These are phyloP conservation scores for Agaricales sp. DNA, from an alignment of 1,284 basidiomycete genomes.

Conservation along the genomic window DNA sequence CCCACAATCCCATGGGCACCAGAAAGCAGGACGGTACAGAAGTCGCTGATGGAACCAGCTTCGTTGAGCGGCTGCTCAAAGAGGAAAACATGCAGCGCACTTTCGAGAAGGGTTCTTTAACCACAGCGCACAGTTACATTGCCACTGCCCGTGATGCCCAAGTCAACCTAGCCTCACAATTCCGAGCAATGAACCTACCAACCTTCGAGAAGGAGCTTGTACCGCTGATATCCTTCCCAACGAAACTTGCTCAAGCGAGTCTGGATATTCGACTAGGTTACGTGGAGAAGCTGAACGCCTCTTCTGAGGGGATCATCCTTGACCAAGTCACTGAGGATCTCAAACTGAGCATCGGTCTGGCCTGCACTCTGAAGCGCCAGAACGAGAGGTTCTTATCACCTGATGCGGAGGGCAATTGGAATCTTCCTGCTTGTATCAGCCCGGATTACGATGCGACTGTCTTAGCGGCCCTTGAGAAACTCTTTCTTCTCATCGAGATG, in stretches of 20 bases:
- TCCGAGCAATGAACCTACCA: slow-evolving; percentile 82
- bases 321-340: slow-evolving; percentile 96
- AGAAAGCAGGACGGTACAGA: slow-evolving; percentile 25
- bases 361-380: slow-evolving; percentile 90
- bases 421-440: slow-evolving; percentile 78
- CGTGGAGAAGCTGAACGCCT: slow-evolving; percentile 78
- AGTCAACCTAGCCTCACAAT: slow-evolving; percentile 65
- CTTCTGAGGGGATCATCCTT: slow-evolving; percentile 80
- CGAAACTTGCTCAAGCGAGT: slow-evolving; percentile 87
- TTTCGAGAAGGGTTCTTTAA: slow-evolving; percentile 90
- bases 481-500: slow-evolving; percentile 93
- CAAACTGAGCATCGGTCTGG: slow-evolving; percentile 85
- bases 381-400: slow-evolving; percentile 85
- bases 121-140: slow-evolving; percentile 80
- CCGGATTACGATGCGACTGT: slow-evolving; percentile 88
- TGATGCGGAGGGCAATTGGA: slow-evolving; percentile 84
- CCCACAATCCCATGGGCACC: slow-evolving; percentile 17
- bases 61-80: slow-evolving; percentile 91
- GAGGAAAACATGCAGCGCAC: slow-evolving; percentile 92
- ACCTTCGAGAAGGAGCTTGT: slow-evolving; percentile 91
- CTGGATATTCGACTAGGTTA: slow-evolving; percentile 87
- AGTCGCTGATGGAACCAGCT: slow-evolving; percentile 56
- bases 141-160: slow-evolving; percentile 84
- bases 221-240: slow-evolving; percentile 91
- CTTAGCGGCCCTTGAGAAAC: slow-evolving; percentile 79